These are phyloP conservation scores for Malania oleifera DNA, from an alignment of 164 flowering plant genomes.

Conservation along the genomic window DNA sequence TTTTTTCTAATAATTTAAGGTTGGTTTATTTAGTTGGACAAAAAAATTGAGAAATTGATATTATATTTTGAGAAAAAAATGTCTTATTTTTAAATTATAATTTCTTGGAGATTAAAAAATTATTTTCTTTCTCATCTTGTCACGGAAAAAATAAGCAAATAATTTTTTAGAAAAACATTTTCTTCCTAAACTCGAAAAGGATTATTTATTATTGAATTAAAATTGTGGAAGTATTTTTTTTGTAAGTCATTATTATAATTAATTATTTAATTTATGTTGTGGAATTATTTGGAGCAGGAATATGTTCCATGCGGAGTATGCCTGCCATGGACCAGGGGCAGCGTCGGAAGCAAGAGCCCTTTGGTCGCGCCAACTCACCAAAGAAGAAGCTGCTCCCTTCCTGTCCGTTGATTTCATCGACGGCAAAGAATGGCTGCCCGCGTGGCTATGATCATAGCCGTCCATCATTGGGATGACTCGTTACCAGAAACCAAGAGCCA, in stretches of 20 bases:
- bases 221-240: neutral
- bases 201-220: too few species aligned
- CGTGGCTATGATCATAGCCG: conserved; percentile 20
- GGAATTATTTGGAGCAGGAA: conserved; percentile 34
- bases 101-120: too few species aligned
- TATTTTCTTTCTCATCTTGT: too few species aligned
- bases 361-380: conserved; percentile 56
- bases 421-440: conserved; percentile 81
- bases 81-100: too few species aligned
- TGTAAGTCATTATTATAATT: neutral
- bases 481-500: neutral
- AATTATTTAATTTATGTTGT: neutral
- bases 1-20: neutral
- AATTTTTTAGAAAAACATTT: too few species aligned
- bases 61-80: too few species aligned
- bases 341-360: conserved; percentile 24
- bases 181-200: too few species aligned
- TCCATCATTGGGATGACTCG: neutral
- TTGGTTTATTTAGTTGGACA: too few species aligned
- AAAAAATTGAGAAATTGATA: too few species aligned
- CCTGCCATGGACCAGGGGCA: conserved; percentile 74
- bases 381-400: conserved; percentile 50
- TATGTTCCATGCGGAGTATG: conserved; percentile 56
- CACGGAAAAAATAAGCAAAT: too few species aligned
- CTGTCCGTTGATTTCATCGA: conserved; percentile 52